Conservation (phyloP, 2,329 filamentous ascomycete species). For the Fusarium fracticaudum region DNA sequence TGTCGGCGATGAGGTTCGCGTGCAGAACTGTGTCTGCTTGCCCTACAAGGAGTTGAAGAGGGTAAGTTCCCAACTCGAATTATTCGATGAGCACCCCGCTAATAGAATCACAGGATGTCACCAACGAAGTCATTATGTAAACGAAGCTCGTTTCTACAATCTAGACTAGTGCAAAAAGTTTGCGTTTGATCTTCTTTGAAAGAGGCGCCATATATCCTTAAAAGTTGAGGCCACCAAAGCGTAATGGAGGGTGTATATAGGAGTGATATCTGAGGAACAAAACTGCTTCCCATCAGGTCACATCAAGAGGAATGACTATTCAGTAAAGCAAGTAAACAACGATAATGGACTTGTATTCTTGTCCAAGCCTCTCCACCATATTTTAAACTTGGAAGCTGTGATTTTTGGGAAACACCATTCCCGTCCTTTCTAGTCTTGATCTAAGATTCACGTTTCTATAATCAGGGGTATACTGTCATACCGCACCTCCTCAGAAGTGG, state of each 20-base stretch:
- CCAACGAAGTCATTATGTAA: slow-evolving; percentile 93
- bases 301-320: slow-evolving; percentile 2
- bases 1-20: slow-evolving; percentile 91
- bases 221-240: slow-evolving; percentile 11
- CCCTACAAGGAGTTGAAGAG: slow-evolving; percentile 98
- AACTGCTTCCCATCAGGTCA: neutral
- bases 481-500: neutral
- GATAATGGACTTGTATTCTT: slow-evolving; percentile 29
- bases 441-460: slow-evolving; percentile 16
- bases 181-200: slow-evolving; percentile 7
- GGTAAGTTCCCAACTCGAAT: slow-evolving; percentile 60
- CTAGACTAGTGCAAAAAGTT: slow-evolving; percentile 26
- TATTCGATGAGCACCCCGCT: slow-evolving; percentile 10
- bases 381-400: neutral
- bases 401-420: neutral
- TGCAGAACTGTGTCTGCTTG: slow-evolving; percentile 97
- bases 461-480: slow-evolving; percentile 22
- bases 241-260: slow-evolving; percentile 35
- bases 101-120: slow-evolving; percentile 72
- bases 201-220: slow-evolving; percentile 11
- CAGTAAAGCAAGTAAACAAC: slow-evolving; percentile 10
- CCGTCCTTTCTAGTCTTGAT: slow-evolving; percentile 7
- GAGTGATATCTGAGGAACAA: slow-evolving; percentile 13
- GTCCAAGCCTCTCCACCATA: neutral
- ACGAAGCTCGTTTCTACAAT: neutral